A percentile compares a stretch with the other conserved stretches of the same genome.
phyloP scores from a whole-genome alignment of 2,329 filamentous ascomycete species.

The Hypoxylon sp. region DNA sequence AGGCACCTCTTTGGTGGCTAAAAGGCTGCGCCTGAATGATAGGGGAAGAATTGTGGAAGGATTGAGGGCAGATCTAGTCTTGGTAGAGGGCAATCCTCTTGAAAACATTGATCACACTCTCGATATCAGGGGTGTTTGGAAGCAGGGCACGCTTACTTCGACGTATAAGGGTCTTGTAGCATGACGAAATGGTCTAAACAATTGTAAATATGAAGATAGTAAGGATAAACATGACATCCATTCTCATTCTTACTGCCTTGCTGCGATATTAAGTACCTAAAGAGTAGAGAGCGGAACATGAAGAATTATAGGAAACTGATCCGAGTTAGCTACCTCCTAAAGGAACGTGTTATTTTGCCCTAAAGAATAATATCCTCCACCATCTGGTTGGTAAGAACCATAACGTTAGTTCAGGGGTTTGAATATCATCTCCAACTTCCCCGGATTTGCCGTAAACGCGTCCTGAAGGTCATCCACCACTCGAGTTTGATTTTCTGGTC shows the following conservation, averaged over 20 bases:
- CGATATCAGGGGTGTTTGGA: conserved; percentile 34
- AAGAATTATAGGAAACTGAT: no score
- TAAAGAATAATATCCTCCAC: no score
- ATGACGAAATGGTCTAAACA: not conserved
- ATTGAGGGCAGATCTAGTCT: conserved; percentile 33
- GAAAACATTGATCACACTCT: conserved; percentile 38
- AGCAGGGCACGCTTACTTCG: conserved; percentile 28
- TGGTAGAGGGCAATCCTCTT: conserved; percentile 37
- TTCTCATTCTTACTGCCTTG: no score
- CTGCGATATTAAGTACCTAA: no score
- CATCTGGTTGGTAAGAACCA: no score
- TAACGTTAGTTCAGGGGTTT: not conserved
- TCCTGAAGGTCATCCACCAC: conserved; percentile 6
- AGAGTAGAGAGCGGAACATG: no score
- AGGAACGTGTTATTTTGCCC: no score
- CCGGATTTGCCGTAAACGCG: conserved; percentile 3
- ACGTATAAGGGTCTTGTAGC: conserved; percentile 14
- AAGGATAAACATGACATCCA: no score
- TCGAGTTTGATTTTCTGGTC: conserved; percentile 1
- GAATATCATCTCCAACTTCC: conserved; percentile 13
- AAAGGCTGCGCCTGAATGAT: conserved; percentile 29
- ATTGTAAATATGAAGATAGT: no score
- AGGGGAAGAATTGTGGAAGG: conserved; percentile 33
- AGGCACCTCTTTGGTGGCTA: conserved; percentile 31
- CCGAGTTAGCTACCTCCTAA: no score